Evolutionary conservation across 805 yeast genomes (phyloP).

Genomic region (Brettanomyces bruxellensis): DNA sequence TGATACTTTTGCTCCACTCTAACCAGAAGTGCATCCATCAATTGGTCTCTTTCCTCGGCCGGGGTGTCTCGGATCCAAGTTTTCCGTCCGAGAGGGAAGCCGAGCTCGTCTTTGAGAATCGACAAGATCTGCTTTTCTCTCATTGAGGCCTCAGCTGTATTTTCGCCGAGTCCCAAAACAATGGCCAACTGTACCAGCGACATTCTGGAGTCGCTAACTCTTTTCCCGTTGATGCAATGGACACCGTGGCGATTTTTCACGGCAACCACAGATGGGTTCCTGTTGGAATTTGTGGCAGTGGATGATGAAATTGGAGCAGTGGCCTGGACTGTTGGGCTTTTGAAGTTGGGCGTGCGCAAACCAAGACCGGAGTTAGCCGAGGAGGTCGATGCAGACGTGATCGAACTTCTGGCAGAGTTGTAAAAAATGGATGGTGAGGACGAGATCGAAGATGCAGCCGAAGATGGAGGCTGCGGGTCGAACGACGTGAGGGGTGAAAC

Average conservation of each 20-base stretch:
- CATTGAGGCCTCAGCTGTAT: slow-evolving; percentile 44
- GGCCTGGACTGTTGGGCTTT: background rate
- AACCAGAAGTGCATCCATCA: slow-evolving; percentile 39
- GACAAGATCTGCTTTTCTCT: slow-evolving; percentile 45
- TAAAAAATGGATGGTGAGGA: background rate
- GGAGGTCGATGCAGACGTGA: background rate
- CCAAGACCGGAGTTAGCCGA: background rate
- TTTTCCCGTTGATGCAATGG: slow-evolving; percentile 9
- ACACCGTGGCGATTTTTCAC: background rate
- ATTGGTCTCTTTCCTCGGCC: slow-evolving; percentile 36
- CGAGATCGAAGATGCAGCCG: background rate
- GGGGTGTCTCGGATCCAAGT: slow-evolving; percentile 83
- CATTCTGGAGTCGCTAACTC: slow-evolving; percentile 40
- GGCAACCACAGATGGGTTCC: background rate
- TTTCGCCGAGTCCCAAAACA: slow-evolving; percentile 38
- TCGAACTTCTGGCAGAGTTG: background rate
- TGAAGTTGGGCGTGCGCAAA: background rate
- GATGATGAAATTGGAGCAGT: background rate
- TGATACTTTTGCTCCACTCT: slow-evolving; percentile 39
- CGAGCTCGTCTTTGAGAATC: slow-evolving; percentile 46
- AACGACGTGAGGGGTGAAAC: background rate
- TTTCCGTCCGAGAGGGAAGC: slow-evolving; percentile 65
- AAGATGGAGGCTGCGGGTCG: background rate
- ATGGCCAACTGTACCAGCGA: slow-evolving; percentile 48
- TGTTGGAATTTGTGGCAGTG: background rate